Conservation (phyloP, 257 asterid species). For the Cordia subcordata region DNA sequence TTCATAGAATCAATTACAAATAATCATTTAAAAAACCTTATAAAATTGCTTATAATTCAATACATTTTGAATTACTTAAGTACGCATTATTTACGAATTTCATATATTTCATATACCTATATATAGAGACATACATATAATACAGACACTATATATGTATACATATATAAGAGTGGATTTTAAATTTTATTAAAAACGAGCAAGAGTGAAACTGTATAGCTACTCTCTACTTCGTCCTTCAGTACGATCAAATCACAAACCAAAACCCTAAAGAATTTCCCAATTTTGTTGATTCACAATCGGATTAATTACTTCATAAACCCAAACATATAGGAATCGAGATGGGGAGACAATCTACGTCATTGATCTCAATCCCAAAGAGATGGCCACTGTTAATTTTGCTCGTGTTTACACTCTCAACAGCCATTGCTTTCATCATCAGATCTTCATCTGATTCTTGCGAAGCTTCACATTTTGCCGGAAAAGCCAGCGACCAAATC, state of each 20-base stretch:
- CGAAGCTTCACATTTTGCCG: conserved; percentile 27
- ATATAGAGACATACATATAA: too few relatives aligned
- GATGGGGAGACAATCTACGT: conserved; percentile 47
- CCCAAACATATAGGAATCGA: neutral
- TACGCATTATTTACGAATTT: too few relatives aligned
- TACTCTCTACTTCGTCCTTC: neutral
- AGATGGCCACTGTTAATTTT: conserved; percentile 45
- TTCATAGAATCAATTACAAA: too few relatives aligned
- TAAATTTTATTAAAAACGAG: too few relatives aligned
- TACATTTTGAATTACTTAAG: too few relatives aligned
- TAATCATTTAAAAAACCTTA: too few relatives aligned
- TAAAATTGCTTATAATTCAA: too few relatives aligned
- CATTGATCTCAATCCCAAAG: conserved; percentile 29
- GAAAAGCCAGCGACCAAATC: conserved; percentile 19
- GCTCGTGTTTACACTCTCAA: conserved; percentile 46
- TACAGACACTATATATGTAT: too few relatives aligned
- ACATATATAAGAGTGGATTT: too few relatives aligned
- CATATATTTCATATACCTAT: too few relatives aligned
- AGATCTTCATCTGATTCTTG: conserved; percentile 64
- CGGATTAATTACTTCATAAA: neutral
- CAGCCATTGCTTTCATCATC: conserved; percentile 55
- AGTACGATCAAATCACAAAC: neutral
- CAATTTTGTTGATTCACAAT: neutral
- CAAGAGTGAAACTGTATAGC: too few relatives aligned
- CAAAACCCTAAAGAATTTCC: neutral